Base-by-base conservation (phyloP, 306 rosid genomes). In the Prosopis cineraria region DNA sequence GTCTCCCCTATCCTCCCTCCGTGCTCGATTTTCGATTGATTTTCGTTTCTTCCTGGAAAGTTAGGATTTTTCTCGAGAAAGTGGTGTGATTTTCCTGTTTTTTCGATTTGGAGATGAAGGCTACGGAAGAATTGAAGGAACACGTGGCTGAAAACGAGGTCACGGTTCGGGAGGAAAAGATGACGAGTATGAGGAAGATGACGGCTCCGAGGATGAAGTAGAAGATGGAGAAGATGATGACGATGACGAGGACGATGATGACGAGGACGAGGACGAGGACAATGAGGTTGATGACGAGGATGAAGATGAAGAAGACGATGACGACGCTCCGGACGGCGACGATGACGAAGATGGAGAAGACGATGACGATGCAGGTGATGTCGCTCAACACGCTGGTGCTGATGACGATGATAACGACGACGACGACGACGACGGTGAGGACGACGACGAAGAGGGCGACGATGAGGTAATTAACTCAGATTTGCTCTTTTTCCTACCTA, bases 141-240 rank as follows among this genome's bases (percentile, higher is more conserved):
- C 78, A 74, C 3, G 84, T 79, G 71, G 96, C 81, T 82, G 93
- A 90, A 72, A 85, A 87, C 77, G 86, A 85, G 47, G 69, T 78
- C 64, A 14, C 5, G 20, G 60, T 37, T 75, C 62, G 73, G 84
- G 30, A 9, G 6, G 88, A 71, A n/a, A 79, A 2, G 85, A 79
- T 6, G 86, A 70, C 1, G 87, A 83, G 17, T 86, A 66, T 39
- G 84, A 68, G 13, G 81, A 77, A 2, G 87, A 81, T 4, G 87
- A 73, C 0, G 89, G 71, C 7, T 74, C 70, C 6, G 87, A 71
- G 30, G 89, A 80, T 4, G 93, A 81, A 6, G 88, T 81, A 0
- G 88, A 64, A 7, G 91, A 86, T 1, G 92, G 67, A 44, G 97
- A 89, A 3, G 93, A 79, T 0, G 89, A 76, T 0, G 89, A 82